Percentiles rank a stretch among this genome's conserved stretches.
phyloP scores from a whole-genome alignment of 2,329 filamentous ascomycete species.

The Trichoderma atroviride region DNA sequence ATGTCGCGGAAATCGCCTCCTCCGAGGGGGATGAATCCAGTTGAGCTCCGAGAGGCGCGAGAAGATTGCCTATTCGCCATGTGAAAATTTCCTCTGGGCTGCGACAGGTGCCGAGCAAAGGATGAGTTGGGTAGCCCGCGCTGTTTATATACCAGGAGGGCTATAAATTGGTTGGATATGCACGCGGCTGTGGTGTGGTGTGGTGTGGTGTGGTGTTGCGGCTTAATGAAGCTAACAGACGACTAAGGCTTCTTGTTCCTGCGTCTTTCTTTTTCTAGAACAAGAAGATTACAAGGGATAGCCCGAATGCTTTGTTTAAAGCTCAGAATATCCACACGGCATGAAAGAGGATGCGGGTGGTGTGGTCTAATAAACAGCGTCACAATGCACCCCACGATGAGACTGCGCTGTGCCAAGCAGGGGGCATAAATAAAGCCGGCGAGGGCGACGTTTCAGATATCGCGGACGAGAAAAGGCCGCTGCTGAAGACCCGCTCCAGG shows the following conservation, averaged over 20 bases:
- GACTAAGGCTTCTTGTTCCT: background rate
- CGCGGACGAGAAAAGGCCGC: background rate
- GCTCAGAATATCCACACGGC: slow-evolving; percentile 10
- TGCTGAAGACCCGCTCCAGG: slow-evolving; percentile 31
- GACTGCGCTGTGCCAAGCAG: background rate
- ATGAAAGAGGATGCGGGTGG: background rate
- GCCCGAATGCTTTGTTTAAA: slow-evolving; percentile 2
- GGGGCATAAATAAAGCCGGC: slow-evolving; percentile 3
- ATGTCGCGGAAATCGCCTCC: slow-evolving; percentile 41
- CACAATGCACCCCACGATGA: slow-evolving; percentile 5
- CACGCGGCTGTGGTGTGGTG: background rate
- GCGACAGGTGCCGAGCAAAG: slow-evolving; percentile 6
- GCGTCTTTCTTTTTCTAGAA: background rate
- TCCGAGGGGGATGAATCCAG: slow-evolving; percentile 50
- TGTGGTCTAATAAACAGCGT: slow-evolving; percentile 7
- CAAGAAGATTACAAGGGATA: slow-evolving; percentile 14
- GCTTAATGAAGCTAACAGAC: background rate
- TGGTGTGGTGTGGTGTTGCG: slow-evolving; percentile 11
- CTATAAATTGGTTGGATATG: background rate
- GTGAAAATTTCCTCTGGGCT: slow-evolving; percentile 2
- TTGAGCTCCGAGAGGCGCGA: slow-evolving; percentile 34
- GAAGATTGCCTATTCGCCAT: slow-evolving; percentile 31
- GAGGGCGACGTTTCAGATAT: slow-evolving; percentile 13
- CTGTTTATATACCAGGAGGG: background rate
- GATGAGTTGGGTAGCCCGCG: background rate